Evolutionary conservation across 2,329 filamentous ascomycete genomes (phyloP), one percentile per base, ranked within the genome.

Genomic region (Proliferodiscus dingleyae): DNA sequence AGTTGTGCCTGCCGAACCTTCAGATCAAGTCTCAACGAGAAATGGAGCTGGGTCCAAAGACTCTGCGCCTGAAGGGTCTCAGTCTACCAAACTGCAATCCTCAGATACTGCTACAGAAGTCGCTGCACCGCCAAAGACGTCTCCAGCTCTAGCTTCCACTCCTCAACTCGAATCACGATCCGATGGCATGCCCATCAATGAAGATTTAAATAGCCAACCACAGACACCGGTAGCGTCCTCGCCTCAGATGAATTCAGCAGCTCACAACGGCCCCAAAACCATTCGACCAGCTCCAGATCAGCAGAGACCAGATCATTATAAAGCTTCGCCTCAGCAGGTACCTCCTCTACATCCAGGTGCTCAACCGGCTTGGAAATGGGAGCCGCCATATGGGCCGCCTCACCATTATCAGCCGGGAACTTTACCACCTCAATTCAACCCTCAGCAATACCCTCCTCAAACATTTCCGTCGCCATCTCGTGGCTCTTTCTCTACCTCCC

Each of bases 401-500:
- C 53, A 52, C 23, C 41, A 49, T 30, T 47, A 42, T 32, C 52
- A 47, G 43, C 38, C 41, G 22, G 39, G 39, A 16, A 32, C 33
- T 18, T 34, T 34, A n/a, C 32, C 32, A 4, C 34, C 36, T 18
- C 42, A 34, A 28, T 34, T 32, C 29, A 6, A 15, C 16, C 32
- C 32, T 18, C 45, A 32, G 21, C 32, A 38, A 32, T 51, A 47
- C 23, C 52, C 43, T 42, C 41, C 47, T 18, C 47, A 43, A 28
- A n/a, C n/a, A 19, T 43, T 28, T 30, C 15, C 28, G 21, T 43
- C 32, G 11, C 42, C 45, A 34, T 45, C 45, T 26, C 42, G 51
- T 37, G 54, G 59, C 36, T 55, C 56, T 13, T 56, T 61, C 38
- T 49, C 60, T 13, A 49, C 49, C 43, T 54, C 60, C 15, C 55